Conservation (phyloP, 192 early-diverging fungal species). For the Obelidium mucronatum region DNA sequence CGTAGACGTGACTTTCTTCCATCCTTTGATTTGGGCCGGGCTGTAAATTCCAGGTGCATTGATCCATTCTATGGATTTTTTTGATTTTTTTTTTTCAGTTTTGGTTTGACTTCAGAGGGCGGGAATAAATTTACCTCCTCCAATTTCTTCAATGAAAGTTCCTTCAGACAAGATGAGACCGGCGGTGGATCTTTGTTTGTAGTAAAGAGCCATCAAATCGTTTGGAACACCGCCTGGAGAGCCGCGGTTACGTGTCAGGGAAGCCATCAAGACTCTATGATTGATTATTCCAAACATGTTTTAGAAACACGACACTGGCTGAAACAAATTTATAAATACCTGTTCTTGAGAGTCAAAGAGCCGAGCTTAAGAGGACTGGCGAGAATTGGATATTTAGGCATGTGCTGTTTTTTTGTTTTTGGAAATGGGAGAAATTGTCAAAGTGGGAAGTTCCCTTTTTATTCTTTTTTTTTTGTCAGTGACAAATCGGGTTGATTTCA, state of each 20-base stretch:
- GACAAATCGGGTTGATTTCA: not conserved
- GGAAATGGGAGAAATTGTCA: not conserved
- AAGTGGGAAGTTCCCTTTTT: too few species aligned
- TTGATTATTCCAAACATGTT: too few species aligned
- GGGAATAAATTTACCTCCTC: slow-evolving; percentile 11
- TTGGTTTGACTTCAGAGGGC: too few species aligned
- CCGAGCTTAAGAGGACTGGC: slow-evolving; percentile 26
- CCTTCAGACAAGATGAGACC: slow-evolving; percentile 31
- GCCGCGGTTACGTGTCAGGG: slow-evolving; percentile 35
- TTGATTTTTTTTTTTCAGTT: not conserved
- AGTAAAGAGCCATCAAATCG: slow-evolving; percentile 25
- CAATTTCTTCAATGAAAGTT: slow-evolving; percentile 21
- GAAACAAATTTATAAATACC: not conserved
- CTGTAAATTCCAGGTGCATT: slow-evolving; percentile 53
- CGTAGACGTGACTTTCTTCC: slow-evolving; percentile 53
- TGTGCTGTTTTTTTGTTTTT: not conserved
- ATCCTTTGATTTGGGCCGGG: slow-evolving; percentile 48
- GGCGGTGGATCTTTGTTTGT: slow-evolving; percentile 32
- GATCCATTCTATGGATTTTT: slow-evolving; percentile 25
- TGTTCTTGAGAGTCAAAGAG: slow-evolving; percentile 38
- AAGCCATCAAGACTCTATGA: slow-evolving; percentile 31
- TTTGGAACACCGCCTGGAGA: slow-evolving; percentile 12
- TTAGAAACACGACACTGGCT: too few species aligned
- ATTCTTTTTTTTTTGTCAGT: not conserved
- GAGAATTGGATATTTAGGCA: slow-evolving; percentile 18